Evolutionary conservation across 441 rosid species (phyloP).

Genomic region (Erysimum pusillum): DNA sequence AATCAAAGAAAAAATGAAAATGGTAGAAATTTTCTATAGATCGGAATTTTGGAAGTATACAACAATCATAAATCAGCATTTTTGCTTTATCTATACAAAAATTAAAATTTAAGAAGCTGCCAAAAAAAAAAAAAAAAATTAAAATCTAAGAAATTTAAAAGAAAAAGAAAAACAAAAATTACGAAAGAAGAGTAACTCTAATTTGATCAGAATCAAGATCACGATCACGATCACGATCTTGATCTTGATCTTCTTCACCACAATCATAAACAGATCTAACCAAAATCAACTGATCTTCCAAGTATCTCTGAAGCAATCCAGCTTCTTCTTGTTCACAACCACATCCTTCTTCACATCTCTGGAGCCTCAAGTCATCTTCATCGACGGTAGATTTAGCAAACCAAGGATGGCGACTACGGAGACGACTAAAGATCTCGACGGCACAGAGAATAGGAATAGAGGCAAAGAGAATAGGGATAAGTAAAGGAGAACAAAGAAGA

Average conservation of each 20-base stretch:
- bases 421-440: slow-evolving; percentile 58
- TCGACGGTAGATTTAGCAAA: slow-evolving; percentile 24
- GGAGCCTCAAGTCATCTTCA: slow-evolving; percentile 51
- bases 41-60: background rate
- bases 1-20: background rate
- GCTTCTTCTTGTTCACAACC: slow-evolving; percentile 49
- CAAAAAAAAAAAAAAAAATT: too few species aligned
- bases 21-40: background rate
- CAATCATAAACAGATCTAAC: slow-evolving; percentile 70
- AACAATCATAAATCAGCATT: background rate
- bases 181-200: slow-evolving; percentile 52
- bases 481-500: slow-evolving; percentile 68
- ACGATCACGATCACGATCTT: slow-evolving; percentile 17
- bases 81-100: slow-evolving; percentile 2
- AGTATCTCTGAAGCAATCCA: slow-evolving; percentile 68
- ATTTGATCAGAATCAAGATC: slow-evolving; percentile 28
- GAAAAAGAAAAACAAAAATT: slow-evolving; percentile 1
- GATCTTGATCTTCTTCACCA: slow-evolving; percentile 49
- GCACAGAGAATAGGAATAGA: slow-evolving; percentile 65
- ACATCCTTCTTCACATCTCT: slow-evolving; percentile 59
- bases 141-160: too few species aligned
- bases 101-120: too few species aligned
- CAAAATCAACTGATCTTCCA: slow-evolving; percentile 69
- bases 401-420: slow-evolving; percentile 43
- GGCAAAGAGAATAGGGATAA: slow-evolving; percentile 63